Base-by-base conservation (phyloP, 345 rosid species). In the Aquilaria sinensis region DNA sequence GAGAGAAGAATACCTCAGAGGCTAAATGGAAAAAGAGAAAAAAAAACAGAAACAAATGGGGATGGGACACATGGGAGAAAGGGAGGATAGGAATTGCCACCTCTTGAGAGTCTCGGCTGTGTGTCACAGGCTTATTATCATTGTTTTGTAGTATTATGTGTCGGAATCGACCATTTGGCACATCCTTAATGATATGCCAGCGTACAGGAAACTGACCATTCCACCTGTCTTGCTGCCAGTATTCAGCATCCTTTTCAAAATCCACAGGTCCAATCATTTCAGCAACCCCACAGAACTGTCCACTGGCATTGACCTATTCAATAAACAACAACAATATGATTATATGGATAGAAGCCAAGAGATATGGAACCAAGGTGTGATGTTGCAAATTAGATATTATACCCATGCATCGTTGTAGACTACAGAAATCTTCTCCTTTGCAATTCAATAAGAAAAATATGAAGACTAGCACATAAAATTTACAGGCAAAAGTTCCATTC, bases 201-300 rank as follows among this genome's bases (percentile, higher is more conserved):
- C 75, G 72, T 53, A 86, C 87, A 62, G 89, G 89, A 75, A 86
- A 86, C 80, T 86, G 92, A 61, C 92, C 92, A 69, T 74, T 86
- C 92, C 92, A 86, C 71, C 87, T 75, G 67, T 84, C 92, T 53
- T 84, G 92, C 69, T 84, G 85, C 92, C 92, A 84, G 68, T 83
- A 71, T 55, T 72, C 89, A 67, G 85, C 89, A 72, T 84, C 72
- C 58, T 70, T 86, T 64, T 82, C 89, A 73, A 86, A 86, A 75
- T 86, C 87, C 10, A 86, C 87, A 59, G 81, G 78, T 62, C 89
- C 92, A 37, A 70, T 72, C 92, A 86, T 86, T 77, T 86, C 85
- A 2, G 92, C 78, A 10, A 84, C 84, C 70, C 92, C 92, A 62
- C 92, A 86, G 72, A 86, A 84, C 70, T 83, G 89, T 58, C 92